phyloP scores from a whole-genome alignment of 139 green algal species.

The Chlamydomonas applanata region DNA sequence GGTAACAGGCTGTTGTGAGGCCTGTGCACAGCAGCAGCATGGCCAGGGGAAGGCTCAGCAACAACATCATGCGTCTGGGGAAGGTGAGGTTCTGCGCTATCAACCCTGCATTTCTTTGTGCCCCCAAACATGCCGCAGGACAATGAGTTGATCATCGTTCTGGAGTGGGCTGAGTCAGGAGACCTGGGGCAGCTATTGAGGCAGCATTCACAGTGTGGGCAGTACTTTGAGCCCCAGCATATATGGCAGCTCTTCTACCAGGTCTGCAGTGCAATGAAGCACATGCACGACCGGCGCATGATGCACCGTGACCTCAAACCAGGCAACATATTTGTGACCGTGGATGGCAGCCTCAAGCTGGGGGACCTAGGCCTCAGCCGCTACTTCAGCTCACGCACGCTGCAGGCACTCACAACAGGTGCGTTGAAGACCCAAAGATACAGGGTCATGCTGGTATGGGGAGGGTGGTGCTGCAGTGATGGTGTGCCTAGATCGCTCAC shows the following conservation, averaged over 20 bases:
- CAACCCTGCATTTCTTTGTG: no score
- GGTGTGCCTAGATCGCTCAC: neutral
- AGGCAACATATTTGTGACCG: conserved; percentile 73
- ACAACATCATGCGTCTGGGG: no score
- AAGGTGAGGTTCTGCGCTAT: no score
- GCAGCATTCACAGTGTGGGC: neutral
- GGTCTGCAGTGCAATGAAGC: conserved; percentile 43
- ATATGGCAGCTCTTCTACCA: conserved; percentile 37
- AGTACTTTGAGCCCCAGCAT: conserved; percentile 22
- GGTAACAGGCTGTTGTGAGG: no score
- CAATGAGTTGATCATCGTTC: conserved; percentile 60
- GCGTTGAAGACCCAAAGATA: neutral
- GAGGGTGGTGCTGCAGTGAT: neutral
- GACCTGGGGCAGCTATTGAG: conserved; percentile 45
- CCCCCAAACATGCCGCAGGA: conserved; percentile 17
- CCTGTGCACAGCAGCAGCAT: no score
- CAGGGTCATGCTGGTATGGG: neutral
- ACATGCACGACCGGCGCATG: conserved; percentile 60
- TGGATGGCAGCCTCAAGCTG: conserved; percentile 61
- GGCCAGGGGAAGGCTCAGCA: no score
- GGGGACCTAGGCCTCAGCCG: conserved; percentile 72
- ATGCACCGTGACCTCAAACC: conserved; percentile 62
- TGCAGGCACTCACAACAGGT: conserved; percentile 34
- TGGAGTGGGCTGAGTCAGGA: conserved; percentile 57
- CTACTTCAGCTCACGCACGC: conserved; percentile 49